Conservation (phyloP, 306 rosid genomes). For the Vigna radiata region DNA sequence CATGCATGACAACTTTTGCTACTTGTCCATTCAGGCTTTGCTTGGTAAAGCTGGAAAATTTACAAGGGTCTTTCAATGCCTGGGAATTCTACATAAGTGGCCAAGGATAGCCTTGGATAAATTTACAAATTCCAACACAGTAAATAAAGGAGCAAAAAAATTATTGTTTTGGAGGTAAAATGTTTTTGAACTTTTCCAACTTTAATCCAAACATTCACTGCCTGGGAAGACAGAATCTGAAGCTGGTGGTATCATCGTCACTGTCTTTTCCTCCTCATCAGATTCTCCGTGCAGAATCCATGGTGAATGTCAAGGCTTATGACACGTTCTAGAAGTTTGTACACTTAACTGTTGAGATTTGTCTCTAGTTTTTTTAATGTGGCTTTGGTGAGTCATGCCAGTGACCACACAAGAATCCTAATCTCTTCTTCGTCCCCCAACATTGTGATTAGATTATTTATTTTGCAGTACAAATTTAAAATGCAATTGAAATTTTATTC, state of each 20-base stretch:
- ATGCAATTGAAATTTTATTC: conserved; percentile 28
- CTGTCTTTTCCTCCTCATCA: background rate
- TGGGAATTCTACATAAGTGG: conserved; percentile 1
- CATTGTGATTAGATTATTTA: conserved; percentile 32
- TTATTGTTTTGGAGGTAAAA: background rate
- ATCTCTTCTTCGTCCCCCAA: background rate
- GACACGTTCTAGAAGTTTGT: conserved; percentile 27
- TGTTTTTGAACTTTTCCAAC: background rate
- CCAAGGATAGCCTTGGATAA: too few species aligned
- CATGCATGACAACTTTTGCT: background rate
- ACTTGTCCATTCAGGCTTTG: background rate
- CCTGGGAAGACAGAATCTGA: background rate
- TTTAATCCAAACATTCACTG: background rate
- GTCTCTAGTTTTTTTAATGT: conserved; percentile 21
- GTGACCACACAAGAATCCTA: background rate
- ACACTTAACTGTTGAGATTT: conserved; percentile 17
- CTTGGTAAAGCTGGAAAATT: background rate
- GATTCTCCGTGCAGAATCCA: conserved; percentile 19
- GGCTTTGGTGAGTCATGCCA: conserved; percentile 17
- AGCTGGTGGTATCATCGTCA: background rate
- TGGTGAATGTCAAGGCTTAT: conserved; percentile 15
- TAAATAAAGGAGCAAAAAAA: too few species aligned
- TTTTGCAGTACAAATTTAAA: background rate
- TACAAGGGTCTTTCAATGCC: background rate
- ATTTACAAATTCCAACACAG: too few species aligned